These are phyloP conservation scores for Plectosphaerella sp. DNA, from an alignment of 2,329 filamentous ascomycete genomes.

Conservation along the genomic window DNA sequence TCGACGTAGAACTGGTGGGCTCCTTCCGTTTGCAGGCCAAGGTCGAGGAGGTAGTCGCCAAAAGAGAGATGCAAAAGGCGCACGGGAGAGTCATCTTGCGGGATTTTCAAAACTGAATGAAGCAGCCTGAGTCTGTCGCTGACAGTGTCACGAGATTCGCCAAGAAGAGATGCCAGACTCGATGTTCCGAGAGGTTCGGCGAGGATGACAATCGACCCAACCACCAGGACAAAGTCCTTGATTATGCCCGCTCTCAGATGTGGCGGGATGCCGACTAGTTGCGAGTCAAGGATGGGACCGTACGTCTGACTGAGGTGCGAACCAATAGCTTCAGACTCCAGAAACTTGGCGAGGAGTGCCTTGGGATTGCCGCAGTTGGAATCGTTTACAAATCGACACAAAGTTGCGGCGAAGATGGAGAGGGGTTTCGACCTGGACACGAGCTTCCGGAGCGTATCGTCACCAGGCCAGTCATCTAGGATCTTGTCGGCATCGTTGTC, in stretches of 20 bases:
- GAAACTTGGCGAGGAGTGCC: conserved; percentile 16
- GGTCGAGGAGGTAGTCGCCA: conserved; percentile 29
- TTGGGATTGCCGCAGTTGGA: conserved; percentile 12
- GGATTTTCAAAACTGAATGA: conserved; percentile 28
- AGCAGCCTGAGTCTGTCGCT: conserved; percentile 18
- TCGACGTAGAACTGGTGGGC: conserved; percentile 27
- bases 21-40: conserved; percentile 15
- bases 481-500: not conserved
- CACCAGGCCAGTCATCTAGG: conserved; percentile 21
- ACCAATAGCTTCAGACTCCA: conserved; percentile 8
- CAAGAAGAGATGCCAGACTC: conserved; percentile 21
- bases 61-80: conserved; percentile 30
- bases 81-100: conserved; percentile 16
- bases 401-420: conserved; percentile 29
- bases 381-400: conserved; percentile 21
- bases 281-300: conserved; percentile 11
- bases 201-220: conserved; percentile 24
- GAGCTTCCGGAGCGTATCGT: not conserved
- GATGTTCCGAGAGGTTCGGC: conserved; percentile 21
- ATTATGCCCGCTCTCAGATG: conserved; percentile 5
- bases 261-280: not conserved
- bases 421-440: conserved; percentile 23
- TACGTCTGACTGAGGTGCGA: conserved; percentile 12
- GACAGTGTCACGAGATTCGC: conserved; percentile 11
- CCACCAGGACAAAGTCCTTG: conserved; percentile 19